Conservation (phyloP, 768 basidiomycete genomes). For the Lactifluus pinguis region DNA sequence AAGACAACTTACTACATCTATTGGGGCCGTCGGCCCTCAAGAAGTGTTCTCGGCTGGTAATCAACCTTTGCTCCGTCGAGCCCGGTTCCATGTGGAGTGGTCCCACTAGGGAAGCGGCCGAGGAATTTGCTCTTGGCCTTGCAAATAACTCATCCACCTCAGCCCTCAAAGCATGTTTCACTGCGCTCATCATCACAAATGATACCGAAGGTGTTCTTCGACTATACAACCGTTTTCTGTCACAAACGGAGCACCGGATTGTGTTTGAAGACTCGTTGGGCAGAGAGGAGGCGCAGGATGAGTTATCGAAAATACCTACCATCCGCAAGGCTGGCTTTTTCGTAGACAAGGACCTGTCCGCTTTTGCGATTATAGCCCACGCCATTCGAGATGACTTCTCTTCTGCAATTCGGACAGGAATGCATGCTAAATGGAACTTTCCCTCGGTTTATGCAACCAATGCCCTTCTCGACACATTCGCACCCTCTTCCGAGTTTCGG, state of each 20-base stretch:
- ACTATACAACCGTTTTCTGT: conserved; percentile 25
- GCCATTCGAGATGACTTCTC: conserved; percentile 50
- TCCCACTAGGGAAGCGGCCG: conserved; percentile 19
- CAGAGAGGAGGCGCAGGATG: not conserved
- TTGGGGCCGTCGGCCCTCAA: conserved; percentile 37
- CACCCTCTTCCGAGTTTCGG: conserved; percentile 33
- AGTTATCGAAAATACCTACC: not conserved
- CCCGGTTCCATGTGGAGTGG: conserved; percentile 4
- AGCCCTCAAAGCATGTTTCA: conserved; percentile 44
- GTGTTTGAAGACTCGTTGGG: not conserved
- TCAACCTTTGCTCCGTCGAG: conserved; percentile 22
- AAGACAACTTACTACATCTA: conserved; percentile 35
- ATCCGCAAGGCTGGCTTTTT: not conserved
- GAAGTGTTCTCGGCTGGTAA: conserved; percentile 32
- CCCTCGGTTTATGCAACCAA: conserved; percentile 26
- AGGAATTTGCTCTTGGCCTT: conserved; percentile 27
- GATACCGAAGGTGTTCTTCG: conserved; percentile 36
- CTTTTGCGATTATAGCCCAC: conserved; percentile 47
- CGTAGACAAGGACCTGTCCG: conserved; percentile 34
- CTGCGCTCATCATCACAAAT: conserved; percentile 32
- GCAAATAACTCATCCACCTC: conserved; percentile 37
- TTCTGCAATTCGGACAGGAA: conserved; percentile 40
- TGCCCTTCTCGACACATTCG: conserved; percentile 32
- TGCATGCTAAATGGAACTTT: conserved; percentile 33
- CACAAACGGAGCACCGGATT: conserved; percentile 2